Percentiles rank a stretch among this genome's conserved stretches.
Conservation (phyloP, 306 rosid genomes). For the Vigna unguiculata region DNA sequence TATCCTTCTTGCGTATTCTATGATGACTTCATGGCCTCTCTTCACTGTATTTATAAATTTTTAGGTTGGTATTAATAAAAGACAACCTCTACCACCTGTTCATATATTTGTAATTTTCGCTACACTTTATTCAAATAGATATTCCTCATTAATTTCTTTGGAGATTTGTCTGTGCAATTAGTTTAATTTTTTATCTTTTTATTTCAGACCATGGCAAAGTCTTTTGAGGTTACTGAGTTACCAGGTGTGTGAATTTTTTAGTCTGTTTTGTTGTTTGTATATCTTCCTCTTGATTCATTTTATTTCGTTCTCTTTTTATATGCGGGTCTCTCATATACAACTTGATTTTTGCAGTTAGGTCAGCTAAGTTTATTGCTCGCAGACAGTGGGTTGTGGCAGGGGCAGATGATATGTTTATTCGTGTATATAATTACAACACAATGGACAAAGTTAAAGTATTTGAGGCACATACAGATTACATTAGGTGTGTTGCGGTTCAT, state of each 20-base stretch:
- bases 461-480: slow-evolving; percentile 99
- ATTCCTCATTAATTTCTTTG: slow-evolving; percentile 22
- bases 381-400: slow-evolving; percentile 99
- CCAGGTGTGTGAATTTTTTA: slow-evolving; percentile 68
- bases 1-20: neutral
- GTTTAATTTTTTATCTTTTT: slow-evolving; percentile 38
- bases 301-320: slow-evolving; percentile 34
- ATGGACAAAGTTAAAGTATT: slow-evolving; percentile 98
- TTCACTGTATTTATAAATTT: neutral
- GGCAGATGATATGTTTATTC: slow-evolving; percentile 97
- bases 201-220: slow-evolving; percentile 93
- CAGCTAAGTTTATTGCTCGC: slow-evolving; percentile 98
- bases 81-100: slow-evolving; percentile 16
- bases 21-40: slow-evolving; percentile 8
- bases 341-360: slow-evolving; percentile 80
- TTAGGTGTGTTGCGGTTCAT: slow-evolving; percentile 98
- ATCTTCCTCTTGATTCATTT: slow-evolving; percentile 36
- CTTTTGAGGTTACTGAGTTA: slow-evolving; percentile 97
- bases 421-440: slow-evolving; percentile 98
- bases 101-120: slow-evolving; percentile 10
- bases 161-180: slow-evolving; percentile 39
- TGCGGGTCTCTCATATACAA: slow-evolving; percentile 45
- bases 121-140: slow-evolving; percentile 28
- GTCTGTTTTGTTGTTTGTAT: slow-evolving; percentile 37
- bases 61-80: slow-evolving; percentile 12